These are phyloP conservation scores for Cystobasidiaceae sp. DNA, from an alignment of 1,284 basidiomycete genomes.

Conservation along the genomic window DNA sequence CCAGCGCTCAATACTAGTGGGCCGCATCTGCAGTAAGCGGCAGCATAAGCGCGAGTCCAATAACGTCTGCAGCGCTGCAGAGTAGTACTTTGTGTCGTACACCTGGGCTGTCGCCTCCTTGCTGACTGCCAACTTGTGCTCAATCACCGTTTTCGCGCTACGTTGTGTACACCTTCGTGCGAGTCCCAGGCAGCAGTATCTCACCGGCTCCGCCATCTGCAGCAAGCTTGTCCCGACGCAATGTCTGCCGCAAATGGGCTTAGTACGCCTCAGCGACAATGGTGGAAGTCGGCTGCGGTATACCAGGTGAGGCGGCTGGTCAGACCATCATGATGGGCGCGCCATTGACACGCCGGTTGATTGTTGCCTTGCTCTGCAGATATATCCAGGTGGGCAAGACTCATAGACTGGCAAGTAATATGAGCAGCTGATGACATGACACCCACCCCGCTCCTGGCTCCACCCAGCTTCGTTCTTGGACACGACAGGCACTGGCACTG, in stretches of 20 bases:
- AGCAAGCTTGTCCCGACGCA: neutral
- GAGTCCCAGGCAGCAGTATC: too few relatives aligned
- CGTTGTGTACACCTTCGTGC: too few relatives aligned
- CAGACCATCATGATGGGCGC: neutral
- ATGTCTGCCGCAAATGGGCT: neutral
- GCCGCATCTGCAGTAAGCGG: too few relatives aligned
- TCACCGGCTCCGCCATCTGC: neutral
- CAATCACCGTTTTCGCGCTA: too few relatives aligned
- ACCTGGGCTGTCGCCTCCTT: too few relatives aligned
- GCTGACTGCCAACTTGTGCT: too few relatives aligned
- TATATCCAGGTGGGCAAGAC: neutral
- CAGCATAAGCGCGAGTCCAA: too few relatives aligned
- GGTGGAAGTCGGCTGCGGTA: constrained; percentile 63
- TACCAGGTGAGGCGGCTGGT: constrained; percentile 52
- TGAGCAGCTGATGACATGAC: neutral
- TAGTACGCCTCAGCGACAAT: constrained; percentile 39
- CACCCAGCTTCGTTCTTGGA: constrained; percentile 70
- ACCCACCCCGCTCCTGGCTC: constrained; percentile 50
- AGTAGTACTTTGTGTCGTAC: too few relatives aligned
- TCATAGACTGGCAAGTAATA: neutral
- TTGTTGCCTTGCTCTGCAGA: neutral
- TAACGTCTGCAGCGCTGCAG: too few relatives aligned
- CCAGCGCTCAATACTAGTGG: too few relatives aligned
- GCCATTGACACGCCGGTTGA: neutral
- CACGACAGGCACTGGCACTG: constrained; percentile 66